Conservation (phyloP, 2,329 filamentous ascomycete genomes). For the Amauroascus verrucosus region DNA sequence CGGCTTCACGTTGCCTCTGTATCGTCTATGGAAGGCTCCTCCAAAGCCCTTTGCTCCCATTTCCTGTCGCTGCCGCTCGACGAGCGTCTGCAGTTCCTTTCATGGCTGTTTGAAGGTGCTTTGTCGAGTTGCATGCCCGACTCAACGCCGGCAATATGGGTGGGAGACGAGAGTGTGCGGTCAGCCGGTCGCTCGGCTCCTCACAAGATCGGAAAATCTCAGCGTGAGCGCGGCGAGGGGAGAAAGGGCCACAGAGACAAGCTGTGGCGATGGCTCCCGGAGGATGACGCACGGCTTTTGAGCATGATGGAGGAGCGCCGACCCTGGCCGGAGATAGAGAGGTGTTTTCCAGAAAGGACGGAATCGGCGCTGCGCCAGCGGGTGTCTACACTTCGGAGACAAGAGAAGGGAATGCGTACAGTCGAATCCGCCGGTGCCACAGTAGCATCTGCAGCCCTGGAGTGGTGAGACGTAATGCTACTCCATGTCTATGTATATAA, state of each 20-base stretch:
- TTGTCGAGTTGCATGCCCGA: conserved; percentile 1
- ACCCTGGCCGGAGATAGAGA: conserved; percentile 5
- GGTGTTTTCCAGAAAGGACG: conserved; percentile 2
- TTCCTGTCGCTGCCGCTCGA: not conserved
- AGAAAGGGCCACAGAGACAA: conserved; percentile 3
- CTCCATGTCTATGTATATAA: not conserved
- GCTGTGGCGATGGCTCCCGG: not conserved
- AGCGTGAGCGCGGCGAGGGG: not conserved
- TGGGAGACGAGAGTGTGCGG: not conserved
- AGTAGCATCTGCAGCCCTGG: not conserved
- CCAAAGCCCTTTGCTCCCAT: too few species aligned
- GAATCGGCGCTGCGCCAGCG: not conserved
- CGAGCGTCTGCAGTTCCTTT: conserved; percentile 6
- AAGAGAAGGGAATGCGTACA: not conserved
- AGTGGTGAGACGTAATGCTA: not conserved
- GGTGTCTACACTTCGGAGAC: not conserved
- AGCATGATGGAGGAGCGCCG: not conserved
- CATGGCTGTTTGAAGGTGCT: conserved; percentile 5
- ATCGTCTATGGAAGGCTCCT: not conserved
- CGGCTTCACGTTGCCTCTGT: not conserved
- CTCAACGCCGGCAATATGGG: not conserved
- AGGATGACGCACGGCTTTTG: conserved; percentile 1
- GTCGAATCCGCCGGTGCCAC: not conserved
- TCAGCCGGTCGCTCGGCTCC: not conserved
- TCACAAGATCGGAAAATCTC: not conserved